phyloP scores from a whole-genome alignment of 441 rosid genomes.

The Breynia disticha region DNA sequence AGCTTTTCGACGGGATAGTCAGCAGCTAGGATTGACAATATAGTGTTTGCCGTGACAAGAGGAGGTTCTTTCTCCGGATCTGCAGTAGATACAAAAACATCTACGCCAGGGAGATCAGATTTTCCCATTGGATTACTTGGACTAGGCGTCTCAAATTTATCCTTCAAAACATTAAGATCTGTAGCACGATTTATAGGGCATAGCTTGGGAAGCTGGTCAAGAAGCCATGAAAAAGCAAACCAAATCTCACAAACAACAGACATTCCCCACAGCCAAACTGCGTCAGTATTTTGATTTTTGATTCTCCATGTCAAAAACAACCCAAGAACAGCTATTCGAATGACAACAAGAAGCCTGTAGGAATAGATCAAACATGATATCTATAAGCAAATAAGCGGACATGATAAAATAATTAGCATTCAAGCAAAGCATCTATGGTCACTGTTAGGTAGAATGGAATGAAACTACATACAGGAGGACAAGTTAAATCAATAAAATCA shows the following conservation, averaged over 20 bases:
- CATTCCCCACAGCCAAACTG: slow-evolving; percentile 94
- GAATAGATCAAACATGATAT: not conserved
- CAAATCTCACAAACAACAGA: slow-evolving; percentile 87
- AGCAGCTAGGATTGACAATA: slow-evolving; percentile 76
- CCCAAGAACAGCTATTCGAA: slow-evolving; percentile 60
- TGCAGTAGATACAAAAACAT: slow-evolving; percentile 84
- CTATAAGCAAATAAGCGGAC: too few relatives aligned
- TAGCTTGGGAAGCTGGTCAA: slow-evolving; percentile 89
- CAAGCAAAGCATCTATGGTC: too few relatives aligned
- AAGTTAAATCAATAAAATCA: too few relatives aligned
- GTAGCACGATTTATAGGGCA: slow-evolving; percentile 77
- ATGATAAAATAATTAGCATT: too few relatives aligned
- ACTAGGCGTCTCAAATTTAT: slow-evolving; percentile 69
- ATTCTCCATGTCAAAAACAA: slow-evolving; percentile 75
- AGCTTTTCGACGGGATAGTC: slow-evolving; percentile 85
- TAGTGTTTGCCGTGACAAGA: slow-evolving; percentile 87
- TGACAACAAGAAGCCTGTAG: slow-evolving; percentile 60
- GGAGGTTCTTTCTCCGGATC: slow-evolving; percentile 97
- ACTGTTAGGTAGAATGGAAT: too few relatives aligned
- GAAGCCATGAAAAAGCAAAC: slow-evolving; percentile 96
- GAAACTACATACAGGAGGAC: too few relatives aligned
- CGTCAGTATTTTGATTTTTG: slow-evolving; percentile 45
- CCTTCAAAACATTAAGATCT: slow-evolving; percentile 76
- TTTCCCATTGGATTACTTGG: slow-evolving; percentile 64
- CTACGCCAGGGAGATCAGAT: slow-evolving; percentile 87